These are phyloP conservation scores for Trichoderma asperelloides DNA, from an alignment of 495 filamentous ascomycete genomes.

Conservation along the genomic window DNA sequence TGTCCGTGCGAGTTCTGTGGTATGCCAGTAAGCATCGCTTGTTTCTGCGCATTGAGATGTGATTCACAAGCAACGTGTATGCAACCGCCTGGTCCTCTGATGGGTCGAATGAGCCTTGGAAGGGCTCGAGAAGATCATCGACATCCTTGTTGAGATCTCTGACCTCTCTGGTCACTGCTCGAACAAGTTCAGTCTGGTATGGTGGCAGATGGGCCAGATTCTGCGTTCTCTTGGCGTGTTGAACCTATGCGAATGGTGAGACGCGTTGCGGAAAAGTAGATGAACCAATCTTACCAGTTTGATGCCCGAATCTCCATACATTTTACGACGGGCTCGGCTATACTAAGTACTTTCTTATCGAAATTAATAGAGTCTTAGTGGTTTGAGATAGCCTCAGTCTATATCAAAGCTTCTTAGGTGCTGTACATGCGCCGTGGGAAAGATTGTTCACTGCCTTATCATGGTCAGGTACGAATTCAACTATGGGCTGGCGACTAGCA, in stretches of 20 bases:
- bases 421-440: neutral
- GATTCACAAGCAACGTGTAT: constrained; percentile 83
- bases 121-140: constrained; percentile 68
- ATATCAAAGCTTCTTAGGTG: neutral
- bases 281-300: constrained; percentile 54
- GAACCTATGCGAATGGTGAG: constrained; percentile 49
- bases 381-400: neutral
- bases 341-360: neutral
- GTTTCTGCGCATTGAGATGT: constrained; percentile 89
- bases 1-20: constrained; percentile 80
- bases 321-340: constrained; percentile 23
- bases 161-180: constrained; percentile 80
- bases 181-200: constrained; percentile 88
- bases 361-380: neutral
- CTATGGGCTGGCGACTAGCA: neutral
- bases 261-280: constrained; percentile 6
- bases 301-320: constrained; percentile 89
- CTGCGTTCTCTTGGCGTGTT: constrained; percentile 95
- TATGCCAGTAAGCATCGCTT: constrained; percentile 95
- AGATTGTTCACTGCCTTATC: neutral
- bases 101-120: constrained; percentile 77
- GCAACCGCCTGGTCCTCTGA: constrained; percentile 74
- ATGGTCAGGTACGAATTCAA: neutral
- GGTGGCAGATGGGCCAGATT: constrained; percentile 79
- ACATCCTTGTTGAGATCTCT: constrained; percentile 90